These are phyloP conservation scores for Helichrysum umbraculigerum DNA, from an alignment of 129 eudicot genomes.

Conservation along the genomic window DNA sequence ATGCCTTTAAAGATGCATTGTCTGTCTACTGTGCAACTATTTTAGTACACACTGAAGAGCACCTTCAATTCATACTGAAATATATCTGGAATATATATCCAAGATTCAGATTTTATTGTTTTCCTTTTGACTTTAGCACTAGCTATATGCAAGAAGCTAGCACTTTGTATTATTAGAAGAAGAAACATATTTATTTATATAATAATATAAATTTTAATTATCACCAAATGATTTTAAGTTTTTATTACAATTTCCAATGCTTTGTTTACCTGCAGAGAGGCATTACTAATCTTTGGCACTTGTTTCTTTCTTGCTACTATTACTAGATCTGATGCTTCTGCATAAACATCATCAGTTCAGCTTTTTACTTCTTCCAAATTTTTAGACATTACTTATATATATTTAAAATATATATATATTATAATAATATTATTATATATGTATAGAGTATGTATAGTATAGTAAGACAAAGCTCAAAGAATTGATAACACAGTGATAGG, in stretches of 20 bases:
- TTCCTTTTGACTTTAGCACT: constrained; percentile 39
- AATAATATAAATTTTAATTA: background rate
- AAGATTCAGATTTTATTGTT: constrained; percentile 31
- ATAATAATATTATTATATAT: background rate
- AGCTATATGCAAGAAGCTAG: background rate
- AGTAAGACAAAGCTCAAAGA: constrained; percentile 67
- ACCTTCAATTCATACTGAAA: constrained; percentile 26
- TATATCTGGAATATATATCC: constrained; percentile 18
- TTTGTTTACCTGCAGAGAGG: constrained; percentile 34
- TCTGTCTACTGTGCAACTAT: constrained; percentile 32
- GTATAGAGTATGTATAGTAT: constrained; percentile 2
- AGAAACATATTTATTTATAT: background rate
- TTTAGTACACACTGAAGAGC: constrained; percentile 33
- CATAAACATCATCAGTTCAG: constrained; percentile 43
- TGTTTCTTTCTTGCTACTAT: constrained; percentile 30
- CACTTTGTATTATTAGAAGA: constrained; percentile 33
- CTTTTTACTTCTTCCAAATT: constrained; percentile 32
- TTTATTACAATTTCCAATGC: constrained; percentile 28
- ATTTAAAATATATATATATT: background rate
- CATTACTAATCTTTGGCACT: constrained; percentile 38
- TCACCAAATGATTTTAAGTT: constrained; percentile 19
- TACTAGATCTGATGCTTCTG: constrained; percentile 50
- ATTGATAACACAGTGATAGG: constrained; percentile 46
- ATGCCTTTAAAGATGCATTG: constrained; percentile 29
- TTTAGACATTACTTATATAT: background rate